Percentiles rank a stretch among this genome's conserved stretches.
phyloP scores from a whole-genome alignment of 1,284 basidiomycete species.

The Moesziomyces aphidis region DNA sequence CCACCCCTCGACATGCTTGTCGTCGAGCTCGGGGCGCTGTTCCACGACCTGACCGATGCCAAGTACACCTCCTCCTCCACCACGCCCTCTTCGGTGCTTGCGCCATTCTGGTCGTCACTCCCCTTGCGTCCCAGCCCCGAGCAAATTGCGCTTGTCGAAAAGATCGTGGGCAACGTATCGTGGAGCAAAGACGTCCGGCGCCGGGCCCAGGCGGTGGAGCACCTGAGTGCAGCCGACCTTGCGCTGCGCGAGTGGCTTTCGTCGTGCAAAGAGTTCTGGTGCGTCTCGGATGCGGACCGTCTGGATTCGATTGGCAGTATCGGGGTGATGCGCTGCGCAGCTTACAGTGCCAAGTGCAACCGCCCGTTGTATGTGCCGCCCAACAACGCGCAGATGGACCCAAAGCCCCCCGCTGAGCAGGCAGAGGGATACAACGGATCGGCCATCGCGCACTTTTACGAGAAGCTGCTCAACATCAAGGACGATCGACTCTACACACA shows the following conservation, averaged over 20 bases:
- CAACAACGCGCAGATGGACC: conserved; percentile 33
- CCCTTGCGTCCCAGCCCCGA: neutral
- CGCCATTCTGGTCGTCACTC: conserved; percentile 20
- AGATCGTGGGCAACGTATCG: conserved; percentile 82
- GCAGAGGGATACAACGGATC: conserved; percentile 70
- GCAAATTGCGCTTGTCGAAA: conserved; percentile 62
- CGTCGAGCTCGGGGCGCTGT: conserved; percentile 79
- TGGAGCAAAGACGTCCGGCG: conserved; percentile 82
- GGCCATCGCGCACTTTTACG: conserved; percentile 86
- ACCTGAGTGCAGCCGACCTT: conserved; percentile 11
- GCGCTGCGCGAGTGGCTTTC: conserved; percentile 75
- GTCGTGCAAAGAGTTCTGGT: conserved; percentile 82
- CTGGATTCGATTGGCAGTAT: conserved; percentile 92
- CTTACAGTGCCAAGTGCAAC: conserved; percentile 79
- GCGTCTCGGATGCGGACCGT: conserved; percentile 91
- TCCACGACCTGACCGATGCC: conserved; percentile 89
- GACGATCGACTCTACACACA: conserved; percentile 71
- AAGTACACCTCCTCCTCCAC: conserved; percentile 73
- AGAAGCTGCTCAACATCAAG: conserved; percentile 72
- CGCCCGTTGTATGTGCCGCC: conserved; percentile 75
- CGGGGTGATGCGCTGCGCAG: conserved; percentile 86
- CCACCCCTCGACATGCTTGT: conserved; percentile 74
- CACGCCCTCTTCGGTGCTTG: conserved; percentile 9
- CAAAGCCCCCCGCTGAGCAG: conserved; percentile 48
- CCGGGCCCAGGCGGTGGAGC: neutral